Conservation (phyloP, 306 rosid species). For the Senna siamea region DNA sequence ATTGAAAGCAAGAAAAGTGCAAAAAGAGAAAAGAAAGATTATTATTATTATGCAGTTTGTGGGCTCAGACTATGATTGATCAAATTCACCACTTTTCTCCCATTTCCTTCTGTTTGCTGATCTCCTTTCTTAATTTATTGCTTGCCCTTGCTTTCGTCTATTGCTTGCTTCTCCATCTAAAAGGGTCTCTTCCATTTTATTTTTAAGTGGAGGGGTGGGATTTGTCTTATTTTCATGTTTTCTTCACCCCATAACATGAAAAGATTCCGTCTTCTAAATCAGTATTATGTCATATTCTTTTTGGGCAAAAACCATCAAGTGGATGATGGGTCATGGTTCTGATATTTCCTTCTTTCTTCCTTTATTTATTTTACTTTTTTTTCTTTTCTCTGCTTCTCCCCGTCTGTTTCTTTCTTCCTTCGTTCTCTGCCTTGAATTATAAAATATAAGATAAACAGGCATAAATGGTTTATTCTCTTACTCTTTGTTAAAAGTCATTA, state of each 20-base stretch:
- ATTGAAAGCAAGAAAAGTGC: slow-evolving; percentile 37
- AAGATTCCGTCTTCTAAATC: slow-evolving; percentile 62
- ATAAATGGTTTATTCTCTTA: not conserved
- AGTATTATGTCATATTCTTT: slow-evolving; percentile 31
- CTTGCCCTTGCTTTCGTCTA: slow-evolving; percentile 6
- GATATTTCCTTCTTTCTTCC: slow-evolving; percentile 19
- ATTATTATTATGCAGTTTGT: slow-evolving; percentile 48
- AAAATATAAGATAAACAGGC: not conserved
- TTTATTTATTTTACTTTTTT: not conserved
- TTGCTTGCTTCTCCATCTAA: slow-evolving; percentile 10
- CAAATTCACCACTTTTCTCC: slow-evolving; percentile 52
- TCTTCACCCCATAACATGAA: slow-evolving; percentile 61
- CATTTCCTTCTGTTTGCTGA: slow-evolving; percentile 50
- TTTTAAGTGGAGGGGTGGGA: slow-evolving; percentile 11
- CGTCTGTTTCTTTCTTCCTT: not conserved
- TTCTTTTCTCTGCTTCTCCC: not conserved
- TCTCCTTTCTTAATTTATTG: slow-evolving; percentile 9
- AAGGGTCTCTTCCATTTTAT: not conserved
- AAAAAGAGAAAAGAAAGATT: slow-evolving; percentile 7
- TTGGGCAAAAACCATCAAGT: slow-evolving; percentile 40
- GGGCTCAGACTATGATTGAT: slow-evolving; percentile 64
- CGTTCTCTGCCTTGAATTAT: not conserved
- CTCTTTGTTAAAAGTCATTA: slow-evolving; percentile 35
- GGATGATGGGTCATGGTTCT: slow-evolving; percentile 49
- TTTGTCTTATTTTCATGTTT: slow-evolving; percentile 57